Conservation (phyloP, 2,329 filamentous ascomycete genomes). For the Achaetomium macrosporum region DNA sequence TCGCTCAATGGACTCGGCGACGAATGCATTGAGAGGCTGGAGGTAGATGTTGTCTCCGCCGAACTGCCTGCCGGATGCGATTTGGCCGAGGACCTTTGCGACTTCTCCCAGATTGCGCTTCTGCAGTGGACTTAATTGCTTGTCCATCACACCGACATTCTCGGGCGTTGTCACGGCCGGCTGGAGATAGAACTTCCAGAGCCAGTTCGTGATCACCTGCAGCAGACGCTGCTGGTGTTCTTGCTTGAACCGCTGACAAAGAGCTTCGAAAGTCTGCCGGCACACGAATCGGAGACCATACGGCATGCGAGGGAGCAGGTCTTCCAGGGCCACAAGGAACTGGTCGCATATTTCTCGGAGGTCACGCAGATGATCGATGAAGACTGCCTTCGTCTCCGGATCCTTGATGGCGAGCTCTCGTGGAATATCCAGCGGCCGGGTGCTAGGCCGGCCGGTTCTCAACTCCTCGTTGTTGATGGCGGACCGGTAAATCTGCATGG, state of each 20-base stretch:
- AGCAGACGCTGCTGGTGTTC: constrained; percentile 74
- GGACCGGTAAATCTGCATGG: constrained; percentile 92
- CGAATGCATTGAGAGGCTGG: constrained; percentile 87
- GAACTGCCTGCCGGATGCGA: constrained; percentile 82
- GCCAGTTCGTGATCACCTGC: constrained; percentile 81
- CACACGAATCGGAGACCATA: constrained; percentile 88
- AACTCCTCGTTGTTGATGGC: constrained; percentile 97
- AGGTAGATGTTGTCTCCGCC: constrained; percentile 93
- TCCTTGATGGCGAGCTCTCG: constrained; percentile 94
- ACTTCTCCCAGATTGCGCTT: constrained; percentile 90
- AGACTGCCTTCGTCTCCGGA: constrained; percentile 82
- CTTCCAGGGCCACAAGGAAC: constrained; percentile 75
- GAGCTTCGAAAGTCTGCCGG: constrained; percentile 74
- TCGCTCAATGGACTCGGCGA: constrained; percentile 77
- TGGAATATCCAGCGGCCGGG: constrained; percentile 74
- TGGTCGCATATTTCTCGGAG: constrained; percentile 92
- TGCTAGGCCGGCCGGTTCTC: constrained; percentile 78
- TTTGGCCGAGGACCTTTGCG: constrained; percentile 83
- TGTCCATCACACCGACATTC: constrained; percentile 87
- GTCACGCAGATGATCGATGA: constrained; percentile 91
- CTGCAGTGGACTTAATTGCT: constrained; percentile 80
- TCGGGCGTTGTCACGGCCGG: constrained; percentile 86
- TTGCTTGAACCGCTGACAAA: constrained; percentile 70
- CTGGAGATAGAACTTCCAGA: constrained; percentile 91
- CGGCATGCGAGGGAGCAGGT: constrained; percentile 79